Conservation (phyloP, 2,329 filamentous ascomycete genomes). For the Cladosporium sp. region DNA sequence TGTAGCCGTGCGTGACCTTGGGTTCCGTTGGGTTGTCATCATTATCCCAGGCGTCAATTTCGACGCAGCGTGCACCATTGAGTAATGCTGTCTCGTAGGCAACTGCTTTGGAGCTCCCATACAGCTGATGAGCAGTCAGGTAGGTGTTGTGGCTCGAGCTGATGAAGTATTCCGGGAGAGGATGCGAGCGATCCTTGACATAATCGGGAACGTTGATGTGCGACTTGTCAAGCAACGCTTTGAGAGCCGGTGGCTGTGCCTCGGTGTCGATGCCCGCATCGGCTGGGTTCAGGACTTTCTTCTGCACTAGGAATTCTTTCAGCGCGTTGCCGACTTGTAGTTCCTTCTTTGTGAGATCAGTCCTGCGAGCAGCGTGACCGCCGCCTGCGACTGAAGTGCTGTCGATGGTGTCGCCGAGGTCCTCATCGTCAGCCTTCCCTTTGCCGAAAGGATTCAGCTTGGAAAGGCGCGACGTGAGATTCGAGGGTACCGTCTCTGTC, state of each 20-base stretch:
- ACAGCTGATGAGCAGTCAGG: slow-evolving; percentile 65
- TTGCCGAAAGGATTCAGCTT: slow-evolving; percentile 40
- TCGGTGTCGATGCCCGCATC: slow-evolving; percentile 48
- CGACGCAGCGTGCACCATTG: slow-evolving; percentile 64
- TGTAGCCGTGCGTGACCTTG: slow-evolving; percentile 68
- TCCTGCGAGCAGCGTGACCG: slow-evolving; percentile 52
- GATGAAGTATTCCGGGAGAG: slow-evolving; percentile 67
- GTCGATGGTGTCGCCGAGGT: slow-evolving; percentile 52
- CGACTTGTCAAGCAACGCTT: slow-evolving; percentile 51
- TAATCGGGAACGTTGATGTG: slow-evolving; percentile 55
- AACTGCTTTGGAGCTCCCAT: slow-evolving; percentile 56
- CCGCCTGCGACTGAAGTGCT: slow-evolving; percentile 52
- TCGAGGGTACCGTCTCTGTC: slow-evolving; percentile 13
- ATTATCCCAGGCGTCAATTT: slow-evolving; percentile 71
- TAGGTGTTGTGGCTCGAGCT: slow-evolving; percentile 73
- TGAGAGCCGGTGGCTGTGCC: slow-evolving; percentile 44
- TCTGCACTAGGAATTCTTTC: slow-evolving; percentile 51
- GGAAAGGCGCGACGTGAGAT: slow-evolving; percentile 28
- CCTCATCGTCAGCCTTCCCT: slow-evolving; percentile 43
- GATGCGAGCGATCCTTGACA: slow-evolving; percentile 55
- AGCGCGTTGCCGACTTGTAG: slow-evolving; percentile 58
- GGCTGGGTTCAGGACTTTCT: slow-evolving; percentile 46
- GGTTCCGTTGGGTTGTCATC: slow-evolving; percentile 58
- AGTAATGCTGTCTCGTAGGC: slow-evolving; percentile 61
- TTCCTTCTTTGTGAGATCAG: slow-evolving; percentile 47